Evolutionary conservation across 1,284 basidiomycete genomes (phyloP).

Genomic region (Sporisorium reilianum): DNA sequence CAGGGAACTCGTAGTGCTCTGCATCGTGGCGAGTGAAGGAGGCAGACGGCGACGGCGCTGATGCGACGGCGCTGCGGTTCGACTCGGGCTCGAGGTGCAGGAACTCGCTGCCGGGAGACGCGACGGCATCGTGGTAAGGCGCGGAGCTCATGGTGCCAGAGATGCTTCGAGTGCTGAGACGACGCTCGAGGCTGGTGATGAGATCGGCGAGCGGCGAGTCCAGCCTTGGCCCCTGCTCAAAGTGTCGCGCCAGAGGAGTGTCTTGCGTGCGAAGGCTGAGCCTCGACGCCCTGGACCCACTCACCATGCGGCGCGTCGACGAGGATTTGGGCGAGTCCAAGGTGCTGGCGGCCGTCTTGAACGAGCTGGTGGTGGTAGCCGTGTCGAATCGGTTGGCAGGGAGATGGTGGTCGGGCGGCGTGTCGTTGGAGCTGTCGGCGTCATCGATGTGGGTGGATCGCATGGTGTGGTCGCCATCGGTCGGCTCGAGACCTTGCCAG

Average conservation of each 20-base stretch:
- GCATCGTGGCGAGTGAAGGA: conserved; percentile 12
- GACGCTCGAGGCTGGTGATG: conserved; percentile 45
- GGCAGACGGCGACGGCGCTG: conserved; percentile 22
- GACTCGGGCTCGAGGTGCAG: conserved; percentile 16
- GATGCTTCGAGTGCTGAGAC: conserved; percentile 30
- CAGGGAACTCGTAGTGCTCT: conserved; percentile 12
- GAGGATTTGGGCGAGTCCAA: conserved; percentile 35
- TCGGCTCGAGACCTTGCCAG: conserved; percentile 48
- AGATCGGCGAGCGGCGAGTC: conserved; percentile 49
- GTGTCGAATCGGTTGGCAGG: conserved; percentile 46
- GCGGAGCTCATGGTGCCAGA: conserved; percentile 29
- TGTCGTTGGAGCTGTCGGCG: conserved; percentile 34
- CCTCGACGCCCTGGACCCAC: conserved; percentile 30
- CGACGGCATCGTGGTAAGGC: conserved; percentile 29
- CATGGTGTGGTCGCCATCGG: conserved; percentile 24
- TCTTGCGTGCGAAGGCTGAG: conserved; percentile 39
- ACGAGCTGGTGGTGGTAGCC: conserved; percentile 37
- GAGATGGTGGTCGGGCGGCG: conserved; percentile 23
- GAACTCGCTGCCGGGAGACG: conserved; percentile 38
- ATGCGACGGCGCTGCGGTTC: conserved; percentile 15
- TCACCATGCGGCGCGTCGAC: conserved; percentile 13
- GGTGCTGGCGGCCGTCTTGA: conserved; percentile 39
- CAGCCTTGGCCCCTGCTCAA: conserved; percentile 32
- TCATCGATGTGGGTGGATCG: conserved; percentile 36
- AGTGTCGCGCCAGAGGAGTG: conserved; percentile 43